Evolutionary conservation across 2,329 filamentous ascomycete genomes (phyloP).

Genomic region (Fusarium sublunatum): DNA sequence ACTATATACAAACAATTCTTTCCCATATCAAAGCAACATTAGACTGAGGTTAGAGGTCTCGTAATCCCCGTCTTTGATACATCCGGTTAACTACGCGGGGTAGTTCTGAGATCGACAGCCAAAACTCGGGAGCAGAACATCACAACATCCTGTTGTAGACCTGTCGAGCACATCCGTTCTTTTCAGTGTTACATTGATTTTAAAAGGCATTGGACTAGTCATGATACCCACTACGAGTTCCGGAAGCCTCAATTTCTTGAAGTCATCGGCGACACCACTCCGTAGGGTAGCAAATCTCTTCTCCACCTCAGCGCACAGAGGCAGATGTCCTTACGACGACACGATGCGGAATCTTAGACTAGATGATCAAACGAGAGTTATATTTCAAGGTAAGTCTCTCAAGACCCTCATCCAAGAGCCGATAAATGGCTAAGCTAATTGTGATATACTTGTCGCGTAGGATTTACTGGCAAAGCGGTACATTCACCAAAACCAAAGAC

Average conservation of each 20-base stretch:
- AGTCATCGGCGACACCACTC: background rate
- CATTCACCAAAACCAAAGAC: background rate
- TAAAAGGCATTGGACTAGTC: background rate
- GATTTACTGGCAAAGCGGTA: constrained; percentile 55
- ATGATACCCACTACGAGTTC: background rate
- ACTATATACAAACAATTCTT: too few relatives aligned
- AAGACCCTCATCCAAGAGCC: background rate
- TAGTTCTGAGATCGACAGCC: background rate
- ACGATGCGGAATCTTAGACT: constrained; percentile 50
- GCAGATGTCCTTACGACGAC: constrained; percentile 36
- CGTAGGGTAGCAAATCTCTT: background rate
- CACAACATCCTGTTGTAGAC: background rate
- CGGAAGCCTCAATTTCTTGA: background rate
- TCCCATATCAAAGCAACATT: too few relatives aligned
- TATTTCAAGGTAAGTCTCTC: constrained; percentile 50
- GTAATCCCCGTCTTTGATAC: too few relatives aligned
- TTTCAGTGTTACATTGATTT: background rate
- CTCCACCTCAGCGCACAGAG: background rate
- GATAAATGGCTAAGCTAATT: background rate
- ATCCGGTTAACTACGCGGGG: background rate
- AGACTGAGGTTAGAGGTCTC: too few relatives aligned
- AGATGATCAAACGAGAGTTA: constrained; percentile 47
- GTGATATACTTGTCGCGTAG: constrained; percentile 24
- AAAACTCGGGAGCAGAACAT: background rate
- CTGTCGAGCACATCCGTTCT: background rate